phyloP scores from a whole-genome alignment of 169 alveolate genomes.

The Eimeria tenella region DNA sequence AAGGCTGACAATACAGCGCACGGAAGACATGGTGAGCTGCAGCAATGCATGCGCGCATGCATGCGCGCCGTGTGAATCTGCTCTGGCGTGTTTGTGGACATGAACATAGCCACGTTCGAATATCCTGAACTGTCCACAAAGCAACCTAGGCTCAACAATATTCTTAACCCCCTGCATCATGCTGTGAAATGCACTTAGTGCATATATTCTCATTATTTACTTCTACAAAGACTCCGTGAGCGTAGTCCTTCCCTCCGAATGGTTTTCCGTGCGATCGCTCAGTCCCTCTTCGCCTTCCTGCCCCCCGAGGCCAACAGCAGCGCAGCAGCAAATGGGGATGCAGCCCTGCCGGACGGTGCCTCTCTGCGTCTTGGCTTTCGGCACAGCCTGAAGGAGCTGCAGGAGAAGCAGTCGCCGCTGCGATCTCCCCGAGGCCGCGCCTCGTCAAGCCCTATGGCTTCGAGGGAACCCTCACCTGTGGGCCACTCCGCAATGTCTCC shows the following conservation, averaged over 20 bases:
- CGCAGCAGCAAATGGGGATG: conserved; percentile 29
- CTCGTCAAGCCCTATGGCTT: conserved; percentile 37
- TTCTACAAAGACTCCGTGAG: too few relatives aligned
- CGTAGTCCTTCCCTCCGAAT: too few relatives aligned
- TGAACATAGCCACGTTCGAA: neutral
- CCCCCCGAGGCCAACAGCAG: conserved; percentile 36
- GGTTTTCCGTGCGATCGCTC: neutral
- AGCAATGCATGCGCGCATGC: neutral
- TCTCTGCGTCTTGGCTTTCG: conserved; percentile 68
- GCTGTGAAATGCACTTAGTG: too few relatives aligned
- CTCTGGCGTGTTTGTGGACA: neutral
- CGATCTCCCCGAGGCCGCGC: conserved; percentile 53
- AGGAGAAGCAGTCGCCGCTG: conserved; percentile 67
- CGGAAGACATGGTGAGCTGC: conserved; percentile 41
- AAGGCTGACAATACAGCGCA: conserved; percentile 46
- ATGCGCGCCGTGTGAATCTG: neutral
- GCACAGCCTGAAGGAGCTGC: conserved; percentile 67
- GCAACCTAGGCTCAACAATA: too few relatives aligned
- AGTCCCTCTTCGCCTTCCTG: conserved; percentile 70
- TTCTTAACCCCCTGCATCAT: too few relatives aligned
- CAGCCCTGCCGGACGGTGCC: conserved; percentile 43
- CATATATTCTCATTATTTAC: too few relatives aligned
- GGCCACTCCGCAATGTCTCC: neutral
- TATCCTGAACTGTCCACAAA: too few relatives aligned
- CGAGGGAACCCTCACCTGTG: conserved; percentile 52